Evolutionary conservation across 495 filamentous ascomycete species (phyloP).

Genomic region (Hyaloscypha bicolor): DNA sequence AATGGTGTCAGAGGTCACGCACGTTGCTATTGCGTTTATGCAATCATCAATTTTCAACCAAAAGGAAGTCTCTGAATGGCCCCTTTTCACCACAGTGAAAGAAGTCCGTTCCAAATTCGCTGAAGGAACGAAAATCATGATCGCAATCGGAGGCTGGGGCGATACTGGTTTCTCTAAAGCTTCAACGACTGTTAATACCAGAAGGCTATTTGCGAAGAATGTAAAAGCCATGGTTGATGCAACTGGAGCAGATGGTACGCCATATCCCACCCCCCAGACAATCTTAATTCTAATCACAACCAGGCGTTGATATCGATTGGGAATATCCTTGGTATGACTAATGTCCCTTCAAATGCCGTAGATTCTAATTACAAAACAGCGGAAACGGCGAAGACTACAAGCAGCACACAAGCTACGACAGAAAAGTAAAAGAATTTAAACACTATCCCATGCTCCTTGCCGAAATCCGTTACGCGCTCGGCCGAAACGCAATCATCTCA

Average conservation of each 20-base stretch:
- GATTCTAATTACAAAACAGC: constrained; percentile 34
- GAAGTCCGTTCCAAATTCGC: constrained; percentile 60
- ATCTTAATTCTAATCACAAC: constrained; percentile 2
- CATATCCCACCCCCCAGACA: neutral
- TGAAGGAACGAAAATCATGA: constrained; percentile 61
- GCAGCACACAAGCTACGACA: constrained; percentile 56
- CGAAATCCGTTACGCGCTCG: constrained; percentile 61
- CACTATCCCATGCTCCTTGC: constrained; percentile 66
- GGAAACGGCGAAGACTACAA: constrained; percentile 82
- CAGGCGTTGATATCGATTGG: constrained; percentile 73
- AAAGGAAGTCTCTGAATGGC: constrained; percentile 49
- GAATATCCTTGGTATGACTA: constrained; percentile 67
- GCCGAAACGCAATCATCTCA: constrained; percentile 62
- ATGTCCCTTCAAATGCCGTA: neutral
- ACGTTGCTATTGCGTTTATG: constrained; percentile 73
- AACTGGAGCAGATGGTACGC: constrained; percentile 61
- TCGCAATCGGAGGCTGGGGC: constrained; percentile 78
- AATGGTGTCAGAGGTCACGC: constrained; percentile 53
- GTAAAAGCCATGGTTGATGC: constrained; percentile 62
- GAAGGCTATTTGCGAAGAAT: constrained; percentile 63
- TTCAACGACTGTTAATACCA: constrained; percentile 53
- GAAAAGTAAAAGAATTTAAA: constrained; percentile 61
- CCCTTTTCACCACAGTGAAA: constrained; percentile 61
- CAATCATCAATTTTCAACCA: constrained; percentile 61
- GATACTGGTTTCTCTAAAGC: constrained; percentile 66